These are phyloP conservation scores for Chromosphaera perkinsii DNA, from an alignment of 208 protist species.

Conservation along the genomic window DNA sequence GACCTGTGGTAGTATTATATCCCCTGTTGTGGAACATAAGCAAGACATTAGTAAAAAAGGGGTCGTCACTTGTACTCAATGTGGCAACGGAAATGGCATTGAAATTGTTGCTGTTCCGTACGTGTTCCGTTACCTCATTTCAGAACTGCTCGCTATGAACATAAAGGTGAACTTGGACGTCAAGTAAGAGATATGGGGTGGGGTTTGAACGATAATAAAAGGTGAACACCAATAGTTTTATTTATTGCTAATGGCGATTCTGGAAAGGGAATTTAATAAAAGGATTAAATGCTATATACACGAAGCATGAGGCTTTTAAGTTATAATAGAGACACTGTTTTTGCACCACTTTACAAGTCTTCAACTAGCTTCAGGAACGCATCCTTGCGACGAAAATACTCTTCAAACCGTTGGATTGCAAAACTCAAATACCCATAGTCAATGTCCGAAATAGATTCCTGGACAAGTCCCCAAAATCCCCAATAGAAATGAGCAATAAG, in stretches of 20 bases:
- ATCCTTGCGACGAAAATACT: too few species aligned
- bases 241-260: too few species aligned
- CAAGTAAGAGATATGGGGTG: too few species aligned
- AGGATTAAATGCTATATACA: too few species aligned
- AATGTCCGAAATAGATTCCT: slow-evolving; percentile 20
- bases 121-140: slow-evolving; percentile 69
- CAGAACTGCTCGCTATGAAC: slow-evolving; percentile 79
- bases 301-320: too few species aligned
- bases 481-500: slow-evolving; percentile 38
- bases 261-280: too few species aligned
- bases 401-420: too few species aligned
- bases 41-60: not conserved
- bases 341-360: too few species aligned
- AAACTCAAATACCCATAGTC: slow-evolving; percentile 30
- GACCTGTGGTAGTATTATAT: slow-evolving; percentile 23
- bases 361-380: too few species aligned
- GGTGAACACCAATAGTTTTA: too few species aligned
- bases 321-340: too few species aligned
- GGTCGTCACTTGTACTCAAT: slow-evolving; percentile 23
- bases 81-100: slow-evolving; percentile 34
- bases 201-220: too few species aligned
- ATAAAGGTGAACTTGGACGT: slow-evolving; percentile 58
- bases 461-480: slow-evolving; percentile 33
- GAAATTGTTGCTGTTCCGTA: slow-evolving; percentile 55
- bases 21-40: not conserved